Base-by-base conservation (phyloP, 768 basidiomycete genomes). In the Cyclocybe aegerita region DNA sequence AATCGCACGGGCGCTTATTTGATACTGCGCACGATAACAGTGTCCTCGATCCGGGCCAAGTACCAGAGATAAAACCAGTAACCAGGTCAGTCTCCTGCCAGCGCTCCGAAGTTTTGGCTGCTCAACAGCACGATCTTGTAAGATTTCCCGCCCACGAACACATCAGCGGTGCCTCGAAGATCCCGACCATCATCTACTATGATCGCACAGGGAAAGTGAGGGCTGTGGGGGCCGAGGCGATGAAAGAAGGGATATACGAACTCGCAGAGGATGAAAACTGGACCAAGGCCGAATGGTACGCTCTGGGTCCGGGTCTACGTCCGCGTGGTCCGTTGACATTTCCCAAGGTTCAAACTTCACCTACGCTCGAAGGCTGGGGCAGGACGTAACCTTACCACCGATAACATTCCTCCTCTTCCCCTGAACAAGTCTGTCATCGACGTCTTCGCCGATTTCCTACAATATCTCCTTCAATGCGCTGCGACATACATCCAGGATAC, bases 121-220 rank as follows among this genome's bases (percentile, higher is more conserved):
- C 57, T 14, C 0, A 29, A 34, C 53, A 39, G 11, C 32, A 29
- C 8, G 14, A 4, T 36, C 31, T 32, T 11, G 39, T 40, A 4
- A 81, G 80, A 48, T 80, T 72, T 54, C 78, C 79, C 4, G 72
- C 69, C 0, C 76, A 80, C 45, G 73, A 75, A 9, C 65, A 67
- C 0, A 64, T 72, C 30, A 73, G 69, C 3, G 75, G 75, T 0
- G 72, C 74, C 32, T 72, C 68, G 7, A 82, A 64, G 46, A 58
- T 62, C 6, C 62, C 60, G 1, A 61, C 62, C 1, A 46, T 61
- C 35, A 57, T 64, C 30, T 79, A 76, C 53, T 82, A 81, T 48
- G 77, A 80, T 49, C 43, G 46, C 0, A 38, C 56, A 3, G 78
- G 76, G 1, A 47, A 17, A 2, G 65, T 74, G 2, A 65, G 60